These are phyloP conservation scores for Inga leiocalycina DNA, from an alignment of 306 rosid genomes.

Conservation along the genomic window DNA sequence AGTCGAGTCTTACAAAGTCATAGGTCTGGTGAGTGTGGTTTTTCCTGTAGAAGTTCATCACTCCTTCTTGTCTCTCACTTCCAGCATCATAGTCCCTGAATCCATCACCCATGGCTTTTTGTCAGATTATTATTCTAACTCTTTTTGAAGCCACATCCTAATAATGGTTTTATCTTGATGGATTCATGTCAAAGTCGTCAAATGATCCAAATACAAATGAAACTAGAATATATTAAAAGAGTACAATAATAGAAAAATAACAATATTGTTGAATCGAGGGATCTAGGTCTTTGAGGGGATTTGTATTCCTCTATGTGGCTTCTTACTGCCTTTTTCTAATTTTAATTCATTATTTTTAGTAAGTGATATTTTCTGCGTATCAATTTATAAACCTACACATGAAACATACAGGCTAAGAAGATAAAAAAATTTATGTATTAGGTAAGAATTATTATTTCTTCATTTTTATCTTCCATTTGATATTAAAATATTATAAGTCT, in stretches of 20 bases:
- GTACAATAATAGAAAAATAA: not conserved
- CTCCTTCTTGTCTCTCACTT: slow-evolving; percentile 39
- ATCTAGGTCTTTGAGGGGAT: not conserved
- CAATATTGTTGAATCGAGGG: not conserved
- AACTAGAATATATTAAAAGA: not conserved
- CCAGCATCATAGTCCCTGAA: slow-evolving; percentile 42
- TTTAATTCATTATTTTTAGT: not conserved
- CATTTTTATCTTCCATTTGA: not conserved
- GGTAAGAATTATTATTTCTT: not conserved
- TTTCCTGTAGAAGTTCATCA: slow-evolving; percentile 42
- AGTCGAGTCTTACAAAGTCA: slow-evolving; percentile 40
- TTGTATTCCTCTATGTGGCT: not conserved
- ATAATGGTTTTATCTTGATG: not conserved
- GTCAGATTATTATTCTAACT: not conserved
- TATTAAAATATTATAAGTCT: too few relatives aligned
- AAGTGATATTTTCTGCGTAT: too few relatives aligned
- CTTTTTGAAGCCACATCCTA: not conserved
- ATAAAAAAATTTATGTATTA: too few relatives aligned
- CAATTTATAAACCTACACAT: not conserved
- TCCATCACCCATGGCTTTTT: not conserved
- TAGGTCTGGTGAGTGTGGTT: slow-evolving; percentile 48
- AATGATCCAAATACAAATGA: too few relatives aligned
- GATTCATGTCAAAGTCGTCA: not conserved
- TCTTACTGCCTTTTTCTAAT: not conserved
- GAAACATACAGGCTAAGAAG: too few relatives aligned